Conservation (phyloP, 371 early-diverging fungal species). For the Coemansia linderi region DNA sequence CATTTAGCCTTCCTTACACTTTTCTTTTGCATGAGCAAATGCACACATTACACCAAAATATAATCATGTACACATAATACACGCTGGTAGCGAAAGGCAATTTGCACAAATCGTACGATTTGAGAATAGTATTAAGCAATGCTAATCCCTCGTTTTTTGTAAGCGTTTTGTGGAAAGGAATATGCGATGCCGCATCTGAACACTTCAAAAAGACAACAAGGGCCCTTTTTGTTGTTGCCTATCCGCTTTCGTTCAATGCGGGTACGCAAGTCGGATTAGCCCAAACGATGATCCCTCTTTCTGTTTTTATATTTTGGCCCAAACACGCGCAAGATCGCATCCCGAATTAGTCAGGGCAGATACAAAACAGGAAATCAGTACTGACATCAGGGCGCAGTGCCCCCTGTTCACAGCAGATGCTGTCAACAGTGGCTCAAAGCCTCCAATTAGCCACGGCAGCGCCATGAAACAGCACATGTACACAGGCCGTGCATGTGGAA, state of each 20-base stretch:
- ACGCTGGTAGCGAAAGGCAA: not conserved
- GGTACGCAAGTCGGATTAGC: not conserved
- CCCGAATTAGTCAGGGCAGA: not conserved
- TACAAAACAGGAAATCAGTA: not conserved
- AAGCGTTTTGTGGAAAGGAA: not conserved
- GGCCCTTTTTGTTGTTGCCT: not conserved
- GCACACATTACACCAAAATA: not conserved
- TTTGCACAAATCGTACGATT: not conserved
- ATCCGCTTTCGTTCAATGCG: not conserved
- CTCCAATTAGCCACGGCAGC: not conserved
- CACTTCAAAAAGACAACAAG: not conserved
- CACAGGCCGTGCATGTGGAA: not conserved
- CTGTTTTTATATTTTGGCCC: too few species aligned
- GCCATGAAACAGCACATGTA: slow-evolving; percentile 1
- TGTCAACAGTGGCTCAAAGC: not conserved
- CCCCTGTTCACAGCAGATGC: not conserved
- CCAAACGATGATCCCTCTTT: too few species aligned
- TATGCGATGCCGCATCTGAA: not conserved
- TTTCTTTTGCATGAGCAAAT: not conserved
- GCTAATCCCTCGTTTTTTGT: not conserved
- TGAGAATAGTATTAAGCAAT: not conserved
- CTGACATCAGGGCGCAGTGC: not conserved
- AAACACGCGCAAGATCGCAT: too few species aligned
- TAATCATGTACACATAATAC: not conserved
- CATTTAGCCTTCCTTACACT: not conserved